These are phyloP conservation scores for Pseudotsuga menziesii DNA, from an alignment of 75 land plant genomes.

Conservation along the genomic window DNA sequence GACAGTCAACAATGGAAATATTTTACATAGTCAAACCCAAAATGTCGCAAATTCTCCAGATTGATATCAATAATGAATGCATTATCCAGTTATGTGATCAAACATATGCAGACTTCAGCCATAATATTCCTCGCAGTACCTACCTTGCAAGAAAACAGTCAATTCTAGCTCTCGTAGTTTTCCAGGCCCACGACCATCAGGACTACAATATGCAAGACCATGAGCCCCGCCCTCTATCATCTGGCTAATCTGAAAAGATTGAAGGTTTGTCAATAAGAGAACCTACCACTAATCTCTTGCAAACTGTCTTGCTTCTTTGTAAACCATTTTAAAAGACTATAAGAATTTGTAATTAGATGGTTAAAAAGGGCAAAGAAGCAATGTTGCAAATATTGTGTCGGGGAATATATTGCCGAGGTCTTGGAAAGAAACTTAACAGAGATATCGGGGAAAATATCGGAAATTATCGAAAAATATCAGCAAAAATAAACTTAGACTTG, in stretches of 20 bases:
- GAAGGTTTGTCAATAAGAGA: neutral
- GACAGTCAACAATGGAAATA: neutral
- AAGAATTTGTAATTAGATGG: neutral
- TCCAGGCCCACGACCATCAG: constrained; percentile 30
- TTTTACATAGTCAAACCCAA: neutral
- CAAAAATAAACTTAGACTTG: too few relatives aligned
- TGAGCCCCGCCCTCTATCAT: constrained; percentile 31
- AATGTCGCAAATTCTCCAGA: neutral
- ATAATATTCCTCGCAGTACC: neutral
- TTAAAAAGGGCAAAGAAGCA: neutral
- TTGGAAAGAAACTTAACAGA: too few relatives aligned
- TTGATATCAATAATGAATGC: neutral
- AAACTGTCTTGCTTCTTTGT: too few relatives aligned
- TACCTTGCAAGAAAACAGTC: constrained; percentile 51
- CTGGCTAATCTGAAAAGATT: constrained; percentile 21
- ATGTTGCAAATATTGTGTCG: too few relatives aligned
- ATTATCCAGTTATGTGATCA: neutral
- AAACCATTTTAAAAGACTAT: neutral
- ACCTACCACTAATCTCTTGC: neutral
- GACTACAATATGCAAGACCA: constrained; percentile 33
- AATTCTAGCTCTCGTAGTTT: constrained; percentile 48
- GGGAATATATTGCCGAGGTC: too few relatives aligned
- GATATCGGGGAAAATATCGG: too few relatives aligned
- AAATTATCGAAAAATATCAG: too few relatives aligned
- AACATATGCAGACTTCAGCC: neutral